phyloP scores from a whole-genome alignment of 2,329 filamentous ascomycete species.

The Diaporthe longicolla region DNA sequence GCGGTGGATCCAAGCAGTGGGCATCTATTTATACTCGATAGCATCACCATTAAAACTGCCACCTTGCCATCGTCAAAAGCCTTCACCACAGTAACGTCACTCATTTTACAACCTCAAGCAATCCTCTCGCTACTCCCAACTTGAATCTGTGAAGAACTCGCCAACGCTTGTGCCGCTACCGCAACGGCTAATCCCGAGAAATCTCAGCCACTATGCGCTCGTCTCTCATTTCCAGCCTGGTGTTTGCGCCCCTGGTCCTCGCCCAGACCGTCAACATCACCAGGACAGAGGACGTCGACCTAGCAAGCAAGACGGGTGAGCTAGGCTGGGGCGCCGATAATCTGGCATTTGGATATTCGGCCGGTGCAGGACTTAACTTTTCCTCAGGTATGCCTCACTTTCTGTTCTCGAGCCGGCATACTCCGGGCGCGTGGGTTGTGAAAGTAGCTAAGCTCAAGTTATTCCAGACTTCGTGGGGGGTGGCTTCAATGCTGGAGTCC shows the following conservation, averaged over 20 bases:
- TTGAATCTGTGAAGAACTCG: no score
- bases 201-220: background rate
- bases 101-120: background rate
- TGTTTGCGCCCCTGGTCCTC: slow-evolving; percentile 8
- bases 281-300: slow-evolving; percentile 7
- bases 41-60: background rate
- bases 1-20: slow-evolving; percentile 15
- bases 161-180: background rate
- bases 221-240: slow-evolving; percentile 1
- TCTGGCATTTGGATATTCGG: slow-evolving; percentile 29
- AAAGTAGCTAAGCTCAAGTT: background rate
- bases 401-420: background rate
- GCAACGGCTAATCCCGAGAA: background rate
- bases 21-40: slow-evolving; percentile 11
- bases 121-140: background rate
- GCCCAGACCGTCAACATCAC: slow-evolving; percentile 31
- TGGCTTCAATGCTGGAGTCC: slow-evolving; percentile 22
- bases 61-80: background rate
- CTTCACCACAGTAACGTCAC: background rate
- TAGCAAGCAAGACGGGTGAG: background rate
- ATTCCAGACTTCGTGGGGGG: slow-evolving; percentile 11
- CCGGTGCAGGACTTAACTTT: slow-evolving; percentile 31
- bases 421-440: background rate
- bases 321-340: slow-evolving; percentile 27
- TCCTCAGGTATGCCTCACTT: background rate